A percentile compares a stretch with the other conserved stretches of the same genome.
Evolutionary conservation across 2,329 filamentous ascomycete species (phyloP).

Genomic region (Dactylellina drechsleri): DNA sequence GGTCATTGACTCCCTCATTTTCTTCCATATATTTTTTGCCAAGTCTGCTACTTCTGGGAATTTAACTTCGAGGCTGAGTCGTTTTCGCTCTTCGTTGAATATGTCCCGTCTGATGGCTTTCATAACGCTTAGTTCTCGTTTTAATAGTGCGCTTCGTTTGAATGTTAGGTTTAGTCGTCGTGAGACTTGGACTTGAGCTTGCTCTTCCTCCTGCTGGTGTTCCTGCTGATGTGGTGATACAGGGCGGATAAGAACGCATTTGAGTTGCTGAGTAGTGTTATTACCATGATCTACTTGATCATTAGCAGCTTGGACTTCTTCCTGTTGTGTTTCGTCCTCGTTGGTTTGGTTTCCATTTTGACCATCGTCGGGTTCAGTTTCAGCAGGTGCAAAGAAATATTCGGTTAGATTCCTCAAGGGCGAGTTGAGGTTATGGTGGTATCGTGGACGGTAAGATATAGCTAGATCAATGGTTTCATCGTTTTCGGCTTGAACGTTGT

Average conservation of each 20-base stretch:
- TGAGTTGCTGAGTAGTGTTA: too few species aligned
- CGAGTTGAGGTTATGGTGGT: conserved; percentile 8
- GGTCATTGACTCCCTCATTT: background rate
- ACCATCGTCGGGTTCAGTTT: background rate
- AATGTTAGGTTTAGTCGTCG: conserved; percentile 5
- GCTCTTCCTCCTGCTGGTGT: too few species aligned
- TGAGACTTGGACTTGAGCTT: too few species aligned
- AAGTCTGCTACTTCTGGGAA: conserved; percentile 15
- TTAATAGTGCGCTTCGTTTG: background rate
- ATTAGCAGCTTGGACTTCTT: too few species aligned
- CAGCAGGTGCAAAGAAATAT: conserved; percentile 11
- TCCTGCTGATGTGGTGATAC: too few species aligned
- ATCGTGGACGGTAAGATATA: conserved; percentile 11
- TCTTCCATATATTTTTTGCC: background rate
- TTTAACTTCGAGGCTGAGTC: conserved; percentile 15
- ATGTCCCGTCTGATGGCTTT: background rate
- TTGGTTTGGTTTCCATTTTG: background rate
- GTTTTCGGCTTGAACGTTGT: background rate
- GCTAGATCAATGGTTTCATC: background rate
- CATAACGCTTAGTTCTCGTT: background rate
- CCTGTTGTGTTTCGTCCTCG: too few species aligned
- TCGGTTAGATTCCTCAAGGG: background rate
- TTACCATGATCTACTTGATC: too few species aligned
- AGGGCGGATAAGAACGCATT: too few species aligned
- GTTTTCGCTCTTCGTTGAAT: background rate